Percentiles rank a stretch among this genome's conserved stretches.
phyloP scores from a whole-genome alignment of 208 protist species.

The Leishmania mexicana region DNA sequence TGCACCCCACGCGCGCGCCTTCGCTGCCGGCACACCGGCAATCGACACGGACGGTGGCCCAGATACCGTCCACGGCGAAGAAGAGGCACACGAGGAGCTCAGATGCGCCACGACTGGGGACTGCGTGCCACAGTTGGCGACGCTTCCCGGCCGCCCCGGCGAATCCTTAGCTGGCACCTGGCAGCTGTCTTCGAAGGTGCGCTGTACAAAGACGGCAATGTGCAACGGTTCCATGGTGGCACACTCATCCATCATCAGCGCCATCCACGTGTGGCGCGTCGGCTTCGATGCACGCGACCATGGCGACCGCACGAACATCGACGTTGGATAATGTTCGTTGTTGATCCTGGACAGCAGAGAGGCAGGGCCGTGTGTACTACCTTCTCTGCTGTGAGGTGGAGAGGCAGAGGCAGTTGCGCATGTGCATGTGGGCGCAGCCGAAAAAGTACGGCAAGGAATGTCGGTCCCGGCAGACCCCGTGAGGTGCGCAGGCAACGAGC shows the following conservation, averaged over 20 bases:
- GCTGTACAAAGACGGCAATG: constrained; percentile 18
- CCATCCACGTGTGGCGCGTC: constrained; percentile 31
- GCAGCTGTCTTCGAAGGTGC: constrained; percentile 6
- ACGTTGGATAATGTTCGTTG: background rate
- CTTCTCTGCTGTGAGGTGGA: background rate
- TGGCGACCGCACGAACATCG: constrained; percentile 14
- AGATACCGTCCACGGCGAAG: background rate
- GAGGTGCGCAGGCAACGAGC: background rate
- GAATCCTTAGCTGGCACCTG: background rate
- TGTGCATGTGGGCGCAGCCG: background rate
- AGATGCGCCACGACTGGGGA: background rate
- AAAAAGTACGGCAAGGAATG: background rate
- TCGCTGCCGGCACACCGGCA: constrained; percentile 13
- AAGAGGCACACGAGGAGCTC: background rate
- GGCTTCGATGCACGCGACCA: constrained; percentile 10
- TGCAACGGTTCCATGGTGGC: constrained; percentile 8
- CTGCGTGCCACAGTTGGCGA: background rate
- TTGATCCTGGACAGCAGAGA: background rate
- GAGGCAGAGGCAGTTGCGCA: background rate
- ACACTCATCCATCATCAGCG: constrained; percentile 36
- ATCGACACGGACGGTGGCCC: background rate
- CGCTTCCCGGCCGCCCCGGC: too few species aligned
- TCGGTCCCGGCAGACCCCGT: background rate
- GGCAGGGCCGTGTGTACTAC: background rate
- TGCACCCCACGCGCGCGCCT: constrained; percentile 28